Evolutionary conservation across 2,329 filamentous ascomycete genomes (phyloP).

Genomic region (Trichoderma simmonsii): DNA sequence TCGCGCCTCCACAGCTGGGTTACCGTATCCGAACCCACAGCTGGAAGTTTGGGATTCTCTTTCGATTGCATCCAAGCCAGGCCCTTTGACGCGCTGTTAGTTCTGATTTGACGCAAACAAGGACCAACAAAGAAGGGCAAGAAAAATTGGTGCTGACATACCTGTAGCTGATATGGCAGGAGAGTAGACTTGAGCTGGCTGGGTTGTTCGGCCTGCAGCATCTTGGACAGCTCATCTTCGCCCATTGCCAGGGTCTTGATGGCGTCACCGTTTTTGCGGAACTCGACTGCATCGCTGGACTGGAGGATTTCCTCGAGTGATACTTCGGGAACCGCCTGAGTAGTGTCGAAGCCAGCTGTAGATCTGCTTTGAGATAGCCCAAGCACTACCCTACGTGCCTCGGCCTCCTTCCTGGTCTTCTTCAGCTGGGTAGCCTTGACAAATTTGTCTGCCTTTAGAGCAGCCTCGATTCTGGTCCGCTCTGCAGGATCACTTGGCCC

Average conservation of each 20-base stretch:
- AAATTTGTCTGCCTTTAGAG: slow-evolving; percentile 63
- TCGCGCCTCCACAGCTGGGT: slow-evolving; percentile 75
- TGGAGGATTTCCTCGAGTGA: slow-evolving; percentile 63
- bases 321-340: slow-evolving; percentile 36
- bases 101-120: background rate
- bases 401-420: slow-evolving; percentile 51
- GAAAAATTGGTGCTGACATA: slow-evolving; percentile 25
- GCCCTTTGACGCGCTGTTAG: slow-evolving; percentile 49
- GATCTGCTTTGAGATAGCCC: slow-evolving; percentile 39
- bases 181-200: slow-evolving; percentile 61
- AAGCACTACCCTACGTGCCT: slow-evolving; percentile 45
- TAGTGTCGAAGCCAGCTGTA: slow-evolving; percentile 35
- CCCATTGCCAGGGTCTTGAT: slow-evolving; percentile 68
- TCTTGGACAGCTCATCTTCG: slow-evolving; percentile 65
- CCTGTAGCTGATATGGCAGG: slow-evolving; percentile 73
- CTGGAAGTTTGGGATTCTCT: slow-evolving; percentile 66
- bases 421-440: slow-evolving; percentile 56
- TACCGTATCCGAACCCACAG: slow-evolving; percentile 51
- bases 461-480: slow-evolving; percentile 54
- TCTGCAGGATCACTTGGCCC: slow-evolving; percentile 58
- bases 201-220: slow-evolving; percentile 73
- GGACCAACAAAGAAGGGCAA: background rate
- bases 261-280: slow-evolving; percentile 60
- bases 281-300: slow-evolving; percentile 64
- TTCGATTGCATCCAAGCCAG: slow-evolving; percentile 78